A percentile compares a stretch with the other conserved stretches of the same genome.
Evolutionary conservation across 2,329 filamentous ascomycete genomes (phyloP).

Genomic region (Alternaria arbusti): DNA sequence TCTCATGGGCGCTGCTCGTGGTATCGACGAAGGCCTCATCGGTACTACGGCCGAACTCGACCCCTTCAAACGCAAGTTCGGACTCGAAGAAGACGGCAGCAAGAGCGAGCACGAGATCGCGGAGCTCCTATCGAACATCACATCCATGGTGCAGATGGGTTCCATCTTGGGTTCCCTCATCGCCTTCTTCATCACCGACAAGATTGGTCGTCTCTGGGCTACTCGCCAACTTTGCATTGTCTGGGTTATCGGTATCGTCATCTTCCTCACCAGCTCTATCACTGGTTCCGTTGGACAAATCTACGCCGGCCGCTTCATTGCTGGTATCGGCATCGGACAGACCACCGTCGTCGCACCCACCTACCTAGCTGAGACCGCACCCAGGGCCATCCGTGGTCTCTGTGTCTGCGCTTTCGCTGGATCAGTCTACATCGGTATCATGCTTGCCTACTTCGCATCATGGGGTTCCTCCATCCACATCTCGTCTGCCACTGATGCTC

Average conservation of each 20-base stretch:
- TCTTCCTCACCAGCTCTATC: constrained; percentile 47
- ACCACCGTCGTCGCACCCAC: constrained; percentile 72
- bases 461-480: constrained; percentile 62
- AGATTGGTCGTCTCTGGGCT: constrained; percentile 52
- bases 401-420: constrained; percentile 75
- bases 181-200: constrained; percentile 59
- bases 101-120: constrained; percentile 41
- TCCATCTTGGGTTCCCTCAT: constrained; percentile 74
- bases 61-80: constrained; percentile 47
- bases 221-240: constrained; percentile 51
- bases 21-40: constrained; percentile 82
- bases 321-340: constrained; percentile 70
- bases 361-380: constrained; percentile 76
- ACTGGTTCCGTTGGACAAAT: constrained; percentile 56
- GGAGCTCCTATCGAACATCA: constrained; percentile 66
- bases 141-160: constrained; percentile 82
- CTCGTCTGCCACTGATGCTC: constrained; percentile 50
- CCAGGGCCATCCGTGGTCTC: constrained; percentile 72
- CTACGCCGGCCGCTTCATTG: constrained; percentile 71
- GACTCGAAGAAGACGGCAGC: constrained; percentile 39
- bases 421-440: constrained; percentile 77
- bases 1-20: constrained; percentile 77
- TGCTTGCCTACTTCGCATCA: constrained; percentile 77
- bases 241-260: constrained; percentile 51
- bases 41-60: constrained; percentile 63